Evolutionary conservation across 2,329 filamentous ascomycete species (phyloP), one percentile per base, ranked within the genome.

Genomic region (Arthrobotrys megalospora): DNA sequence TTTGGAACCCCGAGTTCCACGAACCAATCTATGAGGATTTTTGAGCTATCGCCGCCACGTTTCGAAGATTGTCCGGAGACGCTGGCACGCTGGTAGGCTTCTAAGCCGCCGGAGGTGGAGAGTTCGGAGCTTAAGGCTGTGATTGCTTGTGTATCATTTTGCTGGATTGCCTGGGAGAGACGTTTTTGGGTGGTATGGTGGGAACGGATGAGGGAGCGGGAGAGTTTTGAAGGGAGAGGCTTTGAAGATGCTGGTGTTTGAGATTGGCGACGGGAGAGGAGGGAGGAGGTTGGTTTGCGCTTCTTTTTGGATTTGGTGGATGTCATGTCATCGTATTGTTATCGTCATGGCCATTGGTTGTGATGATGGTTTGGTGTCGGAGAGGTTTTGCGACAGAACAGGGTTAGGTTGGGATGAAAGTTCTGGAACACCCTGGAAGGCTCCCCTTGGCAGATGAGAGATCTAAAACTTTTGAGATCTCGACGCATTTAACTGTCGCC

Each of bases 21-120:
- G 6, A 92, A 85, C 90, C 90, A 92, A 76, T 90, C 86, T 82
- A 92, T 87, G 38, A 92, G 85, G 10, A 91, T 84, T 76, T 85
- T 88, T 12, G 90, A 91, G 65, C 89, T 91, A 83, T 92, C 90
- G 14, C 90, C 90, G 24, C 90, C 90, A 64, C 90, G 87, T 81
- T 91, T 90, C 71, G 86, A 86, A 64, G 89, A 87, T 82, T 92
- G 90, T 12, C 90, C 90, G 73, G 90, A 88, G n/a, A 92, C 86
- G 83, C 90, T 92, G 32, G 90, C 90, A 81, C 88, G 87, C 81
- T 92, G 90, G 80, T 92, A 92, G 68, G 86, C 86, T 64, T 89
- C 86, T 24, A 92, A 85, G 0, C 90, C 90, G 2, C 90, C 90
- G 1, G 90, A 83, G 2, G 86, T 85, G 43, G 87, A 84, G 53